Evolutionary conservation across 2,329 filamentous ascomycete genomes (phyloP), one percentile per base, ranked within the genome.

Genomic region (Penicillium sp.): DNA sequence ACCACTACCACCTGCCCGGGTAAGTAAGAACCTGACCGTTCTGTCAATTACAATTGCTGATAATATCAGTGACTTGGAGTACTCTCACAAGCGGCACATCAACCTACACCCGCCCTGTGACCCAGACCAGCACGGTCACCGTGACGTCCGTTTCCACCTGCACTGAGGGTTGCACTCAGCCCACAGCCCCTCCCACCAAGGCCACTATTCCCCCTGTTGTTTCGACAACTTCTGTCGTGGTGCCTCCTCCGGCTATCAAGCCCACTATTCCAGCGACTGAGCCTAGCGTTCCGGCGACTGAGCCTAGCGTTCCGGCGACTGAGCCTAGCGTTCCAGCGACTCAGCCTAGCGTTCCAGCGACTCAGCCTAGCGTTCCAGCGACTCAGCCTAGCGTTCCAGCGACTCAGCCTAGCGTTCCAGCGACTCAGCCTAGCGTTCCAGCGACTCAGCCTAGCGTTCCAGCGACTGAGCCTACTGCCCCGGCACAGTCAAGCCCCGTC

Each of bases 1-100:
- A 64, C 59, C 3, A 71, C 68, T 1, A 71, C 67, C 2, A 66
- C 66, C 32, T 71, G 68, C 58, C 68, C 69, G 37, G 59, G 67
- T 69, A 65, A 49, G 64, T 60, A 31, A 40, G 45, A 10, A 0
- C 2, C 9, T 5, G 16, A n/a, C 2, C 14, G 18, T 16, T 31
- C 9, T 1, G 26, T 16, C 34, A 16, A 20, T 45, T 13, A 4
- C 2, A 3, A 53, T 46, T 46, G 40, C 64, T 67, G 47, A 66
- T 38, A 26, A 48, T 37, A 26, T 44, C 44, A 61, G 63, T 66
- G 10, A 66, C 62, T 32, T 65, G 62, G 57, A 64, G 59, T 13
- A 62, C 61, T 2, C 52, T 64, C 26, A 60, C 64, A 24, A 67
- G 62, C 37, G 57, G 60, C 32, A 60, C 66, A 0, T 57, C 61